These are phyloP conservation scores for Russula olivacea DNA, from an alignment of 768 basidiomycete species.

Conservation along the genomic window DNA sequence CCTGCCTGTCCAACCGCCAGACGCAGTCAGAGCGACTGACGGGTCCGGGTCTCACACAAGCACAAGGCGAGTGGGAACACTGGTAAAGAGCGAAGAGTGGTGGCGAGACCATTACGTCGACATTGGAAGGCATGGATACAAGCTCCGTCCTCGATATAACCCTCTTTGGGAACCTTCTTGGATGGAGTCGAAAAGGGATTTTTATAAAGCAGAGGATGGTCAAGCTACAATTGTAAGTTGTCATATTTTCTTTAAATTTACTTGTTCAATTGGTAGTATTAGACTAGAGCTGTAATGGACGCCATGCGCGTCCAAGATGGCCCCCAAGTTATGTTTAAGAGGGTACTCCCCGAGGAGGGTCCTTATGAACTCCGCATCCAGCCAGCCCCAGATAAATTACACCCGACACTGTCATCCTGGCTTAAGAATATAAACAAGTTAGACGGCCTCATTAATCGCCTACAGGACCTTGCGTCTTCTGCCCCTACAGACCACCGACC, in stretches of 20 bases:
- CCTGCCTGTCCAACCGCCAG: not conserved
- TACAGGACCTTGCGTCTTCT: too few relatives aligned
- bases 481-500: too few relatives aligned
- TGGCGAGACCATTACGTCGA: conserved; percentile 10
- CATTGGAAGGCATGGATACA: conserved; percentile 8
- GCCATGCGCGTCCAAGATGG: conserved; percentile 6
- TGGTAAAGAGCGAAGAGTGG: conserved; percentile 16
- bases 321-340: conserved; percentile 16
- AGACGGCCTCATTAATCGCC: too few relatives aligned
- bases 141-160: conserved; percentile 20
- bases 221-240: conserved; percentile 13
- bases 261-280: not conserved
- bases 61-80: conserved; percentile 6
- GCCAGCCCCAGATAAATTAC: too few relatives aligned
- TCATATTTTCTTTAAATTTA: not conserved
- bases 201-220: conserved; percentile 13
- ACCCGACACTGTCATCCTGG: too few relatives aligned
- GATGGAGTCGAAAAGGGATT: not conserved
- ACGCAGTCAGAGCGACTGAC: not conserved
- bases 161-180: conserved; percentile 17
- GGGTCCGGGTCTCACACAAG: too few relatives aligned
- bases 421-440: too few relatives aligned
- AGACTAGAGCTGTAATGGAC: conserved; percentile 21
- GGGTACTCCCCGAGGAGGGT: conserved; percentile 3
- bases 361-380: conserved; percentile 10